Evolutionary conservation across 1,284 basidiomycete genomes (phyloP).

Genomic region (Stereum hirsutum): DNA sequence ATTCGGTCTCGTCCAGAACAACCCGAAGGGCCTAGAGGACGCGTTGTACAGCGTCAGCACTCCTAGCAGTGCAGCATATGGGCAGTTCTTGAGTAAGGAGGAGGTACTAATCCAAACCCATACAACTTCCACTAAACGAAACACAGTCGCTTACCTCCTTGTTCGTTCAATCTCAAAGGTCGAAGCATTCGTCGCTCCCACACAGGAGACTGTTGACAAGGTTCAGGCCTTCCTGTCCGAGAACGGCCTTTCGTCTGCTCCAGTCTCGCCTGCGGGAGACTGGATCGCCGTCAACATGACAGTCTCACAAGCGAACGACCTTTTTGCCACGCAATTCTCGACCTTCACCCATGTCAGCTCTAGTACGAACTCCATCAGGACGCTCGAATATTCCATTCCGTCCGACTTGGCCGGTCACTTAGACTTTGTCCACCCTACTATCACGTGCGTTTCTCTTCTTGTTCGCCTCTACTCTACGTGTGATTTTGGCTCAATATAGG

Average conservation of each 20-base stretch:
- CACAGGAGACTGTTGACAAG: constrained; percentile 16
- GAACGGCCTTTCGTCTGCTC: constrained; percentile 17
- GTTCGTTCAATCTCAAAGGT: no score
- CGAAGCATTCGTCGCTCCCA: constrained; percentile 26
- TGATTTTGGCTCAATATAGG: neutral
- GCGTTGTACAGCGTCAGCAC: constrained; percentile 21
- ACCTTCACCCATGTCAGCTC: constrained; percentile 20
- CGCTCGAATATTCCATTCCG: constrained; percentile 25
- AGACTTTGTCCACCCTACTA: constrained; percentile 19
- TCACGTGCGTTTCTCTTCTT: constrained; percentile 8
- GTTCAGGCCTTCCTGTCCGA: constrained; percentile 22
- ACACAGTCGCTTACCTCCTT: neutral
- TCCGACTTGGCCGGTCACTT: constrained; percentile 11
- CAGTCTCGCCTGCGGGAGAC: constrained; percentile 16
- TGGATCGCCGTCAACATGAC: constrained; percentile 14
- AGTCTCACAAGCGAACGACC: constrained; percentile 20
- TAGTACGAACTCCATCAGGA: constrained; percentile 17
- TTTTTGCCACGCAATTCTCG: constrained; percentile 22
- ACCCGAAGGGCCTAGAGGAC: constrained; percentile 21
- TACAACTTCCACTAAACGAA: neutral
- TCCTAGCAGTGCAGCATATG: constrained; percentile 19
- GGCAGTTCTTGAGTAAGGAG: constrained; percentile 21
- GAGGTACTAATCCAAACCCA: constrained; percentile 14
- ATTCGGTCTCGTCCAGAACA: constrained; percentile 16
- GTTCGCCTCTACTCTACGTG: neutral